phyloP scores from a whole-genome alignment of 768 basidiomycete species.

The Tubosaeta brunneosetosa region DNA sequence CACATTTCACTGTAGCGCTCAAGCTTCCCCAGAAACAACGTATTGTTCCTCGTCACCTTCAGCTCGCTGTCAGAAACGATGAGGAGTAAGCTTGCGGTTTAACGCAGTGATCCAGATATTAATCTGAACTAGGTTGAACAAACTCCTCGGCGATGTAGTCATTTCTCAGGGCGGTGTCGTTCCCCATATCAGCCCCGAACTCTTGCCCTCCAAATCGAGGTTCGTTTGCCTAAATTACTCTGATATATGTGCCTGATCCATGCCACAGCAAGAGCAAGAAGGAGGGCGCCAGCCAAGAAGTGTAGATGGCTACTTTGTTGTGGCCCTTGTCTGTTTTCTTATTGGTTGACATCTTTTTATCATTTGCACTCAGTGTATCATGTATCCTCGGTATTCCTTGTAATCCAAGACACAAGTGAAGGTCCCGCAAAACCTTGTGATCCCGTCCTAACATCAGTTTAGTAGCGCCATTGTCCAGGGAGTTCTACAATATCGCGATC shows the following conservation, averaged over 20 bases:
- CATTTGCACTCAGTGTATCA: slow-evolving; percentile 25
- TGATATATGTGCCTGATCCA: slow-evolving; percentile 2
- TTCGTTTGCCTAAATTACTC: slow-evolving; percentile 5
- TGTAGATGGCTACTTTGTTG: slow-evolving; percentile 13
- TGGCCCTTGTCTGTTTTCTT: slow-evolving; percentile 5
- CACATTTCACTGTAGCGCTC: not conserved
- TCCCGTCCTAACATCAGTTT: too few species aligned
- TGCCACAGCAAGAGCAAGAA: slow-evolving; percentile 32
- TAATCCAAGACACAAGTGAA: slow-evolving; percentile 8
- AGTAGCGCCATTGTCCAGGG: too few species aligned
- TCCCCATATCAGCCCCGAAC: slow-evolving; percentile 55
- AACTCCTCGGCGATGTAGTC: slow-evolving; percentile 78
- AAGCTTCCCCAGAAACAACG: slow-evolving; percentile 62
- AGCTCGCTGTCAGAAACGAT: slow-evolving; percentile 89
- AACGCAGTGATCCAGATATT: not conserved
- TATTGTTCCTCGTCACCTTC: slow-evolving; percentile 90
- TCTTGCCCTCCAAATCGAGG: slow-evolving; percentile 31
- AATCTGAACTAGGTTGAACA: slow-evolving; percentile 51
- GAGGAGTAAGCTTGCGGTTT: slow-evolving; percentile 54
- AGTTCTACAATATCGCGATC: too few species aligned
- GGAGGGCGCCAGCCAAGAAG: slow-evolving; percentile 30
- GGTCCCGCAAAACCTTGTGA: not conserved
- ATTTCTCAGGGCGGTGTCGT: slow-evolving; percentile 91
- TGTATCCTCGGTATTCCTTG: slow-evolving; percentile 21
- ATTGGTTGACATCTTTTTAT: slow-evolving; percentile 28